These are phyloP conservation scores for Pythium grandisporangium DNA, from an alignment of 352 stramenopile genomes.

Conservation along the genomic window DNA sequence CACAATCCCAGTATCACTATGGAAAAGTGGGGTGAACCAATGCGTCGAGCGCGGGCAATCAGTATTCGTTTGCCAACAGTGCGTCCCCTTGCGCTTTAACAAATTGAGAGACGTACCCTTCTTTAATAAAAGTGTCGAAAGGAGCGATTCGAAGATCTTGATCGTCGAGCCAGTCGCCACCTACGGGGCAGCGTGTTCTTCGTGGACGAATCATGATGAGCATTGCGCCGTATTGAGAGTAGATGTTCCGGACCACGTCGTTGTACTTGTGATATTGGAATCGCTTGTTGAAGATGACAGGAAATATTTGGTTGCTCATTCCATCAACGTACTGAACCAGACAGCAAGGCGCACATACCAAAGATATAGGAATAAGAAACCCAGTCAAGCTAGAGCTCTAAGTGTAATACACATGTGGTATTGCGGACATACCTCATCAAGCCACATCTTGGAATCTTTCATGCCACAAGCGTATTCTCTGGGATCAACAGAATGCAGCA, in stretches of 20 bases:
- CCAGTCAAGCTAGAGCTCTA: neutral
- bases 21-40: too few relatives aligned
- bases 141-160: conserved; percentile 22
- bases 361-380: neutral
- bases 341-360: neutral
- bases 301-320: conserved; percentile 61
- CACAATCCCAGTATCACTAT: conserved; percentile 60
- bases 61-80: too few relatives aligned
- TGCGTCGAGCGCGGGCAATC: too few relatives aligned
- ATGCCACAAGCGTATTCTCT: conserved; percentile 25
- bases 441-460: conserved; percentile 30
- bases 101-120: conserved; percentile 28
- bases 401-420: neutral
- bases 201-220: conserved; percentile 14
- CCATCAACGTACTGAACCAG: conserved; percentile 45
- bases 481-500: conserved; percentile 41
- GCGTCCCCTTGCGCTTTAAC: too few relatives aligned
- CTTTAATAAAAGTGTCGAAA: conserved; percentile 28
- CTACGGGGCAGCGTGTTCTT: neutral
- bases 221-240: conserved; percentile 35
- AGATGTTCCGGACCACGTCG: conserved; percentile 44
- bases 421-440: conserved; percentile 36
- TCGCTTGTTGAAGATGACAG: conserved; percentile 44
- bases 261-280: conserved; percentile 48
- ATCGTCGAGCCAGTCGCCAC: neutral